Conservation (phyloP, 306 rosid genomes). For the Casuarina glauca region DNA sequence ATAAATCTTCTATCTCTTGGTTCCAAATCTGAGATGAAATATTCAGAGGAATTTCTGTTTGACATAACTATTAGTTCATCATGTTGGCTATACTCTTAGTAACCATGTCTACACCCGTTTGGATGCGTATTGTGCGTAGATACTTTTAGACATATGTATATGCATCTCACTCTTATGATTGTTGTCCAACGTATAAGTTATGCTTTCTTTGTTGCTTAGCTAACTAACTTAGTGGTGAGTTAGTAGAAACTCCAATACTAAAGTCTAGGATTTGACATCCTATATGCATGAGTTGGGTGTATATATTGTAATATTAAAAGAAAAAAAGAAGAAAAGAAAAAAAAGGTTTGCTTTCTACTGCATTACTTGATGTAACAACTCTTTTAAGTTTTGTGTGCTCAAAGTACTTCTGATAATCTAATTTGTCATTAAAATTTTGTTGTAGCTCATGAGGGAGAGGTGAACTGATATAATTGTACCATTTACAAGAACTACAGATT, state of each 20-base stretch:
- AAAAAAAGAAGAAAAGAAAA: too few relatives aligned
- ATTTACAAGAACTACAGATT: conserved; percentile 81
- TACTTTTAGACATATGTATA: background rate
- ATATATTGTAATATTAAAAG: too few relatives aligned
- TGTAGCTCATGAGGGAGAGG: conserved; percentile 25
- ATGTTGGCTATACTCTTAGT: background rate
- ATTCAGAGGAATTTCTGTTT: background rate
- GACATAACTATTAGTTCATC: background rate
- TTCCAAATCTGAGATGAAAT: background rate
- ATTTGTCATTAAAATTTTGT: background rate
- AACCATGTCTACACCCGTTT: background rate
- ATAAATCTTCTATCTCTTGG: background rate
- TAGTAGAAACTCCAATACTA: too few relatives aligned
- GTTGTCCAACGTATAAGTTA: background rate
- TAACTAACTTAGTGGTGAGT: too few relatives aligned
- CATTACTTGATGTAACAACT: background rate
- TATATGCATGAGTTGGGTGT: too few relatives aligned
- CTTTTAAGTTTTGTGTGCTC: background rate
- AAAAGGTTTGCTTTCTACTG: background rate
- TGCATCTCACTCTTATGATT: background rate
- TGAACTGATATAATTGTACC: conserved; percentile 44
- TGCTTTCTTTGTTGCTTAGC: too few relatives aligned
- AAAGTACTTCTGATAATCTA: background rate
- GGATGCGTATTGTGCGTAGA: background rate
- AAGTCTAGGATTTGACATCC: too few relatives aligned